Conservation (phyloP, 2,329 filamentous ascomycete species). For the Alternaria angustiovoidea region DNA sequence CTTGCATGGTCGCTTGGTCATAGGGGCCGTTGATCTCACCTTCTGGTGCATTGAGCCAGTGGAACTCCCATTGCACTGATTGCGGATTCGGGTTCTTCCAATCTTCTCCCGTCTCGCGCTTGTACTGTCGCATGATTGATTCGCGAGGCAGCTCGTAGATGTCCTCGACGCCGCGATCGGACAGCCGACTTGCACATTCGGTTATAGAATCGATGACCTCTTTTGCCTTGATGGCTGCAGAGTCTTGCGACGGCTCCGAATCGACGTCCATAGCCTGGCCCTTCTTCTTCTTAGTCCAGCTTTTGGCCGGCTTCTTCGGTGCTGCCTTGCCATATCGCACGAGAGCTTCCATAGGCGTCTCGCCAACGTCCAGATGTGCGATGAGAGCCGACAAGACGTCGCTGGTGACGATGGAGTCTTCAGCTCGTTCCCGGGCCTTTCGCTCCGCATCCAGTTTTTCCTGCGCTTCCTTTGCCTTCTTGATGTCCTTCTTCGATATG, state of each 20-base stretch:
- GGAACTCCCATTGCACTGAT: constrained; percentile 79
- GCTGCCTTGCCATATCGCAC: constrained; percentile 76
- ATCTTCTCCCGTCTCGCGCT: constrained; percentile 83
- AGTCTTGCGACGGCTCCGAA: constrained; percentile 65
- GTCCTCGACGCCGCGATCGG: constrained; percentile 84
- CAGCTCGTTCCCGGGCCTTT: constrained; percentile 72
- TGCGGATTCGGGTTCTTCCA: constrained; percentile 69
- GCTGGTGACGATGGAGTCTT: constrained; percentile 76
- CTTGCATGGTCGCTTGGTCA: constrained; percentile 83
- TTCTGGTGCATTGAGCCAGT: constrained; percentile 89
- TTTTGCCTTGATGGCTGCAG: constrained; percentile 73
- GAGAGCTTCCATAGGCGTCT: constrained; percentile 88
- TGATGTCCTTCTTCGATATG: constrained; percentile 92
- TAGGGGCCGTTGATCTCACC: constrained; percentile 85
- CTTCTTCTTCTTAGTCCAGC: constrained; percentile 52
- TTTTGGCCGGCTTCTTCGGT: constrained; percentile 59
- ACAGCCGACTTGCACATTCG: constrained; percentile 85
- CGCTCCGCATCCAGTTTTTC: constrained; percentile 83
- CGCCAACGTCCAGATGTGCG: constrained; percentile 74
- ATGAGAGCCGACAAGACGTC: constrained; percentile 81
- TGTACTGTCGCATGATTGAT: constrained; percentile 81
- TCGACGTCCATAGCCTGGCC: constrained; percentile 75
- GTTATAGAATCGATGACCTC: constrained; percentile 83
- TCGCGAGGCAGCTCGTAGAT: constrained; percentile 92
- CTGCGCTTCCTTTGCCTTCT: constrained; percentile 83